phyloP scores from a whole-genome alignment of 306 rosid genomes.

The Hippophae gyantsensis region DNA sequence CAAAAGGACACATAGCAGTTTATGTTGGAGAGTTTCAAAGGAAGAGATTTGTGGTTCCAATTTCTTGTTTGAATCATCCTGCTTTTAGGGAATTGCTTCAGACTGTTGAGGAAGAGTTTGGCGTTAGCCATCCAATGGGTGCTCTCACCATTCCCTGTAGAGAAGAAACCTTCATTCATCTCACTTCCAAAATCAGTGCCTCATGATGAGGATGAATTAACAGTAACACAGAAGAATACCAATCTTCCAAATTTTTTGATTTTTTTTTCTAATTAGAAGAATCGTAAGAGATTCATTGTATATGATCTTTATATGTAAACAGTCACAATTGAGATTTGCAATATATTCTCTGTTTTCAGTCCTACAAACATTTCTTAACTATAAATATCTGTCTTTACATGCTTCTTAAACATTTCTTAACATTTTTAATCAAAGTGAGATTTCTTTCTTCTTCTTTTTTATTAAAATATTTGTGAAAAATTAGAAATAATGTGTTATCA shows the following conservation, averaged over 20 bases:
- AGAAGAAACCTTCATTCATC: slow-evolving; percentile 11
- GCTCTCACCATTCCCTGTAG: slow-evolving; percentile 17
- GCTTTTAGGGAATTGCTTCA: slow-evolving; percentile 16
- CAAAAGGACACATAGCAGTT: slow-evolving; percentile 22
- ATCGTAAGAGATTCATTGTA: no score
- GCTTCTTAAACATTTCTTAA: no score
- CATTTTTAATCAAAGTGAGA: no score
- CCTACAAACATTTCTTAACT: no score
- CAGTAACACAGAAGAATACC: neutral
- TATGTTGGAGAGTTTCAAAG: slow-evolving; percentile 7
- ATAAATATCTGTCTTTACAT: no score
- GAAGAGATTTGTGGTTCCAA: slow-evolving; percentile 23
- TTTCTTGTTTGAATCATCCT: slow-evolving; percentile 22
- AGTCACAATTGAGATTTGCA: no score
- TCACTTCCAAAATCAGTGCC: slow-evolving; percentile 21
- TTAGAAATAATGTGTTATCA: no score
- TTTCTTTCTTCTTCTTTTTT: no score
- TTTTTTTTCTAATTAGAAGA: neutral
- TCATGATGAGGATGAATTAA: neutral
- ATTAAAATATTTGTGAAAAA: no score
- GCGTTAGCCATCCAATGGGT: slow-evolving; percentile 16
- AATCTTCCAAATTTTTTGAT: slow-evolving; percentile 6
- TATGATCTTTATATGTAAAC: no score
- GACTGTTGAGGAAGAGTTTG: slow-evolving; percentile 22
- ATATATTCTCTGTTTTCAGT: no score